phyloP scores from a whole-genome alignment of 805 yeast genomes.

The Nakazawaea ishiwadae region DNA sequence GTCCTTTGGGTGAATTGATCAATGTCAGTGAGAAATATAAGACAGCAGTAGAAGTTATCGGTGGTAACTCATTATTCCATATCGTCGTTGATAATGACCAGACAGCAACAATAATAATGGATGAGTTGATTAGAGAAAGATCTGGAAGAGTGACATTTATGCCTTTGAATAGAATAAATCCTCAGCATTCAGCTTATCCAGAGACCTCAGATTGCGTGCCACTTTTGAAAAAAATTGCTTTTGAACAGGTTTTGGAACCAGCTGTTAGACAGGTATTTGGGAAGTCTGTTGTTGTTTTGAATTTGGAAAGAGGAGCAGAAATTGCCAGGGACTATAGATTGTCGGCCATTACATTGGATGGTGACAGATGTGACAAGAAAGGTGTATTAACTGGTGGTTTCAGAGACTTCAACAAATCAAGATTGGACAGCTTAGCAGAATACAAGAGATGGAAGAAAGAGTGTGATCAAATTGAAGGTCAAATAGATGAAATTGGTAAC shows the following conservation, averaged over 20 bases:
- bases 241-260: slow-evolving; percentile 46
- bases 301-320: slow-evolving; percentile 63
- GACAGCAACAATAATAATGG: slow-evolving; percentile 77
- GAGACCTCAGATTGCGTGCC: slow-evolving; percentile 68
- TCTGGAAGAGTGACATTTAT: slow-evolving; percentile 88
- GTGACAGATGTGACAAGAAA: slow-evolving; percentile 79
- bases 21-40: slow-evolving; percentile 77
- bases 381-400: slow-evolving; percentile 92
- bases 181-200: slow-evolving; percentile 48
- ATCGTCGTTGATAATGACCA: slow-evolving; percentile 85
- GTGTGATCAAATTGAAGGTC: slow-evolving; percentile 33
- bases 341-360: slow-evolving; percentile 84
- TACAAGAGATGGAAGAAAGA: slow-evolving; percentile 50
- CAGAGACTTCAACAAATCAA: slow-evolving; percentile 60
- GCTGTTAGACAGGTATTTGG: slow-evolving; percentile 83
- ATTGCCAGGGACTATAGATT: slow-evolving; percentile 57
- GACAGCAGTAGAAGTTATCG: slow-evolving; percentile 83
- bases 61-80: slow-evolving; percentile 82
- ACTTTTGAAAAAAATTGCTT: slow-evolving; percentile 67
- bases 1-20: slow-evolving; percentile 82
- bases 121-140: slow-evolving; percentile 61
- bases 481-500: slow-evolving; percentile 32
- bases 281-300: slow-evolving; percentile 69
- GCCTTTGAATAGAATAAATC: slow-evolving; percentile 70
- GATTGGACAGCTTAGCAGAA: slow-evolving; percentile 64